These are phyloP conservation scores for Alternaria incomplexa DNA, from an alignment of 2,329 filamentous ascomycete genomes.

Conservation along the genomic window DNA sequence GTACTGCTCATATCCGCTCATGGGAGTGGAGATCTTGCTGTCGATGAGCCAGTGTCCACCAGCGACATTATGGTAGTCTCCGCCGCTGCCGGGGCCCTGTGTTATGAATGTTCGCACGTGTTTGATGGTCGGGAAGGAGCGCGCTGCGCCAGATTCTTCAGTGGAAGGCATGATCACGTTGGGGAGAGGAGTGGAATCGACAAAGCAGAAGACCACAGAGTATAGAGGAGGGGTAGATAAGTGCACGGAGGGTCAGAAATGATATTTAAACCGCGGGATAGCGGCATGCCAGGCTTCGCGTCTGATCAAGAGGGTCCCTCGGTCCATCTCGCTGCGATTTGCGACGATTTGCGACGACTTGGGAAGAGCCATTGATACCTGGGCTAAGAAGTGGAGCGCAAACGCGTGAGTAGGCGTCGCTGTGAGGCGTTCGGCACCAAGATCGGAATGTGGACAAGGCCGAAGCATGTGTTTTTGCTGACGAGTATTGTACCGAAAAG, in stretches of 20 bases:
- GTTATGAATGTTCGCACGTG: constrained; percentile 76
- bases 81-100: constrained; percentile 61
- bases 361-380: constrained; percentile 15
- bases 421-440: constrained; percentile 10
- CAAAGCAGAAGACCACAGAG: constrained; percentile 3
- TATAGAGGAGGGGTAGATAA: constrained; percentile 26
- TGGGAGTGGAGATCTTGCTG: constrained; percentile 89
- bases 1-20: constrained; percentile 88
- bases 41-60: constrained; percentile 80
- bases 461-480: constrained; percentile 4
- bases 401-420: constrained; percentile 11
- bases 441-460: constrained; percentile 1
- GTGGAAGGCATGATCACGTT: constrained; percentile 37
- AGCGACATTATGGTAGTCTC: constrained; percentile 90
- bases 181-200: not conserved
- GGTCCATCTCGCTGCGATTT: constrained; percentile 42
- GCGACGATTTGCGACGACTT: constrained; percentile 26
- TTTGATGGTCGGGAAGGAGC: constrained; percentile 77
- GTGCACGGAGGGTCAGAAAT: constrained; percentile 13
- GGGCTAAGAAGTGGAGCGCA: constrained; percentile 27
- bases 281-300: constrained; percentile 15
- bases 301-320: constrained; percentile 25
- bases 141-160: constrained; percentile 32
- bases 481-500: constrained; percentile 5
- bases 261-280: constrained; percentile 27